Conservation (phyloP, 2,329 filamentous ascomycete genomes). For the Phialophora macrospora region DNA sequence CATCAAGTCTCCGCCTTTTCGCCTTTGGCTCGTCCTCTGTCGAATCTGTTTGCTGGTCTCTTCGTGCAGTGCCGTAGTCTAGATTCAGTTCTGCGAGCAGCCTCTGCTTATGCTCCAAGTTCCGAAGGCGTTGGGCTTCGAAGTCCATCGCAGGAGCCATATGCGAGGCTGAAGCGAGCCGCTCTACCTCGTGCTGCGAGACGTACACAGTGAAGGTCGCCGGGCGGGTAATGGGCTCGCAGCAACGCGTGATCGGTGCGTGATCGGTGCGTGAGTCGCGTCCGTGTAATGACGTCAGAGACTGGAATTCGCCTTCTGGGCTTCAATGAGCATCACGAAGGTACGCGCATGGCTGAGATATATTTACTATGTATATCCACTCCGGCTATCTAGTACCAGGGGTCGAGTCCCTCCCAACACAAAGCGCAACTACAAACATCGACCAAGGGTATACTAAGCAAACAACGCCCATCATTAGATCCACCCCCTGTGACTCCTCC, state of each 20-base stretch:
- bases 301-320: neutral
- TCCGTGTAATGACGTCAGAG: neutral
- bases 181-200: neutral
- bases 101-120: constrained; percentile 57
- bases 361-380: neutral
- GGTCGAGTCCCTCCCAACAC: neutral
- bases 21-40: constrained; percentile 33
- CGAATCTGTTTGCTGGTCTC: neutral
- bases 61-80: constrained; percentile 26
- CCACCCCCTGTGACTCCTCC: neutral
- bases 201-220: neutral
- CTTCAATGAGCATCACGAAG: neutral
- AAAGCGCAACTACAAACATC: neutral
- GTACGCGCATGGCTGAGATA: neutral
- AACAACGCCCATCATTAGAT: neutral
- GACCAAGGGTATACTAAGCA: neutral
- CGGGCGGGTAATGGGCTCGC: neutral
- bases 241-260: neutral
- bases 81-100: constrained; percentile 56
- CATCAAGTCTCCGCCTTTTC: constrained; percentile 50
- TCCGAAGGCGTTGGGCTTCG: constrained; percentile 53
- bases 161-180: neutral
- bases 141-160: constrained; percentile 43
- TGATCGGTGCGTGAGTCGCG: neutral
- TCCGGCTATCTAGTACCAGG: neutral